Base-by-base conservation (phyloP, 805 yeast genomes). In the Barnettozyma sucrosica region DNA sequence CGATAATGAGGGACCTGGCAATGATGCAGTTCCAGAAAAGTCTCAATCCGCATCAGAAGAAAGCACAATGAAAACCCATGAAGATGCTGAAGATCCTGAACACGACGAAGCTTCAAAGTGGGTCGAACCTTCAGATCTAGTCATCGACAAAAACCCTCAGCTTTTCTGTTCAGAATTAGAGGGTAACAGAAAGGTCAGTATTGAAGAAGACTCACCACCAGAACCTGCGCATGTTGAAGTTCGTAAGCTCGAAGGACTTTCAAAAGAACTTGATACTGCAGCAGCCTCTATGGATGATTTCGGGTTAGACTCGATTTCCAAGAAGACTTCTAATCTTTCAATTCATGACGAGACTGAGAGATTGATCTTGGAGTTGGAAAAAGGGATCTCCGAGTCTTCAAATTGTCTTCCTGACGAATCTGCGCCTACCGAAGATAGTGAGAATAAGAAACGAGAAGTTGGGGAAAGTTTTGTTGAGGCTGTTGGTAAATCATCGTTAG, bases 291-390 rank as follows among this genome's bases (percentile, higher is more conserved):
- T 5, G 7, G 37, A 34, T 20, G 23, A 16, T 18, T 3, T 18
- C 4, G 37, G 18, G 37, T 8, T 18, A 25, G 34, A 32, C 11
- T 21, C 30, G 10, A 13, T 26, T 7, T 19, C 32, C 10, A 25
- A 39, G 10, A 41, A 39, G 3, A 16, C 46, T 9, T 16, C 45
- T 7, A 23, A 40, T 19, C 21, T 39, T 3, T 34, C 18, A 8
- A 19, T 37, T 11, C 46, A 36, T 36, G 61, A 57, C 42, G 62
- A 54, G 34, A 47, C 60, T 3, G 61, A 56, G 38, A 50, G 54
- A 18, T 40, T 57, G 30, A 58, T 56, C 38, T 40, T 45, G 23
- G 56, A 56, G 33, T 44, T 55, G 16, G 58, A 59, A 42, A 43
- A 49, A 28, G 57, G 55, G 30, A 48, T 53, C 16, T 50, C 36